Evolutionary conservation across 345 rosid genomes (phyloP).

Genomic region (Eucalyptus grandis): DNA sequence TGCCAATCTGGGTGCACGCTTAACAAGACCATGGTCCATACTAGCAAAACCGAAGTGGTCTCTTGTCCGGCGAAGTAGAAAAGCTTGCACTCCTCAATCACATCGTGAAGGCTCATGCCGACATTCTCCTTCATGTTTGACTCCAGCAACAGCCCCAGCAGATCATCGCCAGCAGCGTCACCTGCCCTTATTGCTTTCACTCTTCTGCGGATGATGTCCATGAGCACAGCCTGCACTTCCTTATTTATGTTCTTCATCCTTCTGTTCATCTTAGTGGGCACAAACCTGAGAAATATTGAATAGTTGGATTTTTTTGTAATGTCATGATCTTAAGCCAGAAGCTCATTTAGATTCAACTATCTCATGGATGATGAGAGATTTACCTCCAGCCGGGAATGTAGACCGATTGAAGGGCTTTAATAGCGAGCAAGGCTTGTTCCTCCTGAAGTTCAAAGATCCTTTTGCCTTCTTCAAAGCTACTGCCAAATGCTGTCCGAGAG

Average conservation of each 20-base stretch:
- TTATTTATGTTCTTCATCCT: constrained; percentile 11
- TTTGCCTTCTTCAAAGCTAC: constrained; percentile 63
- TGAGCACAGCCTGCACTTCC: constrained; percentile 6
- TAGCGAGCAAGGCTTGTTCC: constrained; percentile 21
- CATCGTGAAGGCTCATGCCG: constrained; percentile 36
- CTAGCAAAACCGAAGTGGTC: constrained; percentile 53
- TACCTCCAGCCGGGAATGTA: constrained; percentile 67
- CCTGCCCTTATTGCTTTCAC: constrained; percentile 12
- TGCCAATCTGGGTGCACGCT: constrained; percentile 56
- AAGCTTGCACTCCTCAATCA: constrained; percentile 65
- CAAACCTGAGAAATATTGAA: constrained; percentile 3
- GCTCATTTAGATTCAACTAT: not conserved
- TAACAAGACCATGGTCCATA: constrained; percentile 56
- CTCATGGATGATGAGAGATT: not conserved
- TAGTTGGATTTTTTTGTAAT: not conserved
- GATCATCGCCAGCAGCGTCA: constrained; percentile 12
- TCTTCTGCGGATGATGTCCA: constrained; percentile 16
- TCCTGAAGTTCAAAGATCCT: constrained; percentile 41
- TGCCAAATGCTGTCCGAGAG: constrained; percentile 49
- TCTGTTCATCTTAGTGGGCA: constrained; percentile 14
- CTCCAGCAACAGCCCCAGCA: constrained; percentile 26
- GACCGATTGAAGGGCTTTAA: constrained; percentile 2
- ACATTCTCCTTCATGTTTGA: constrained; percentile 9
- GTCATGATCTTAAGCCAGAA: not conserved
- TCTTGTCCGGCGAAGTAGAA: constrained; percentile 70